Base-by-base conservation (phyloP, 345 rosid species). In the Camelina sativa region DNA sequence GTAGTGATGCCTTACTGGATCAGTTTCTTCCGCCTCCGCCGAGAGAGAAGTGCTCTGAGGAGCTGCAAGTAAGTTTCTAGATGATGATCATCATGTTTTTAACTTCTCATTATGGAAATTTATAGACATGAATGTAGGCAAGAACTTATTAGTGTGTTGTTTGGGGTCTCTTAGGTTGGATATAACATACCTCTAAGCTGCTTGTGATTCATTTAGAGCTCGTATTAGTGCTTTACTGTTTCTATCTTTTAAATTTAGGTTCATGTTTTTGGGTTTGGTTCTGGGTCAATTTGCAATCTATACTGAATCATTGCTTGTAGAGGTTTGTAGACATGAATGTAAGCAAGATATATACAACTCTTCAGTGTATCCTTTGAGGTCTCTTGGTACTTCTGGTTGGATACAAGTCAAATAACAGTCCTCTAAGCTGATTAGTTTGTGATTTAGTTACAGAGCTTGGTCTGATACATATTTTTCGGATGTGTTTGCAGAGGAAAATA, bases 1-100 rank as follows among this genome's bases (percentile, higher is more conserved):
- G 76, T 63, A 80, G 28, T 19, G 86, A 89, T 83, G 84, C 85
- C 28, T 62, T 73, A 11, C 82, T 92, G 76, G 89, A 91, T 79
- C 83, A 81, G 70, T 96, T 95, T 81, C 89, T 95, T 22, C 94
- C 88, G 0, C 83, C 84, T 0, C 85, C 84, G 19, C 93, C 94
- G 11, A 81, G 58, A 63, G 84, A 76, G 15, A 88, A 79, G 78
- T 92, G 94, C 84, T 86, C 98, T 1, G 88, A 83, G 77, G 97
- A 92, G 73, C 82, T 92, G 32, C 97, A 90, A 81, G 99, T 92
- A 80, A 83, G 89, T 76, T 66, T 23, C 3, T 0, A 0, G 25
- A 23, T 23, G 25, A 23, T 23, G 25, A 23, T 23, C 25, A 23
- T 23, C 25, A 23, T 23, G 25, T 23, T 23, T 23, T 23, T 3